Percentiles rank a stretch among this genome's conserved stretches.
phyloP scores from a whole-genome alignment of 2,329 filamentous ascomycete species.

The Parasarocladium wereldwijsianum region DNA sequence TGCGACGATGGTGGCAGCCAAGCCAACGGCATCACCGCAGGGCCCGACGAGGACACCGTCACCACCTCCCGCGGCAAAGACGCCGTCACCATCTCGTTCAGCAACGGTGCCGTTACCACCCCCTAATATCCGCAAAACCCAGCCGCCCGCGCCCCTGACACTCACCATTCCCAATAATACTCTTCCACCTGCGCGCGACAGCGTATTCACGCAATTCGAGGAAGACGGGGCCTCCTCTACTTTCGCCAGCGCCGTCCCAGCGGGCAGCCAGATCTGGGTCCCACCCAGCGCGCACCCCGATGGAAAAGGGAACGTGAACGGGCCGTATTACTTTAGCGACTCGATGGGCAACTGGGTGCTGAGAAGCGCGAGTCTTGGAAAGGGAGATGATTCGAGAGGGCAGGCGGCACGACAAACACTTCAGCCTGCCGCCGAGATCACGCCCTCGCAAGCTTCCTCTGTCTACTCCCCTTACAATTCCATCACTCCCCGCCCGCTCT shows the following conservation, averaged over 20 bases:
- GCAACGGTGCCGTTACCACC: neutral
- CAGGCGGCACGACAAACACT: no score
- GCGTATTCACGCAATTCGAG: constrained; percentile 37
- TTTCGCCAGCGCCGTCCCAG: constrained; percentile 5
- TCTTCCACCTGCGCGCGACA: constrained; percentile 17
- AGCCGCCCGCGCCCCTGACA: constrained; percentile 10
- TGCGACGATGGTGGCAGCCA: constrained; percentile 1
- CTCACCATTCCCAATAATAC: constrained; percentile 13
- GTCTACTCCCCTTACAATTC: constrained; percentile 3
- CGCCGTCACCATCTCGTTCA: no score
- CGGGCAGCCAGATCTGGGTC: constrained; percentile 31
- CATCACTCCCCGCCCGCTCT: constrained; percentile 10
- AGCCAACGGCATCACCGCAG: neutral
- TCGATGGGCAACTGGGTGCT: constrained; percentile 39
- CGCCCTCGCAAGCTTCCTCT: constrained; percentile 4
- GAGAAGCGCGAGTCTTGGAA: constrained; percentile 1
- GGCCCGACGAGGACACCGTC: neutral
- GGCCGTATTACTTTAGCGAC: constrained; percentile 35
- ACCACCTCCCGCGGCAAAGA: neutral
- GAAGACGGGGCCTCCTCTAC: constrained; percentile 27
- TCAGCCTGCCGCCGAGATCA: constrained; percentile 3
- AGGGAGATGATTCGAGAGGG: no score
- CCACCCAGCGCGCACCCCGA: constrained; percentile 31
- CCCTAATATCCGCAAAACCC: constrained; percentile 4
- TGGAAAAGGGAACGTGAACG: no score